These are phyloP conservation scores for Sicyos edulis DNA, from an alignment of 306 rosid genomes.

Conservation along the genomic window DNA sequence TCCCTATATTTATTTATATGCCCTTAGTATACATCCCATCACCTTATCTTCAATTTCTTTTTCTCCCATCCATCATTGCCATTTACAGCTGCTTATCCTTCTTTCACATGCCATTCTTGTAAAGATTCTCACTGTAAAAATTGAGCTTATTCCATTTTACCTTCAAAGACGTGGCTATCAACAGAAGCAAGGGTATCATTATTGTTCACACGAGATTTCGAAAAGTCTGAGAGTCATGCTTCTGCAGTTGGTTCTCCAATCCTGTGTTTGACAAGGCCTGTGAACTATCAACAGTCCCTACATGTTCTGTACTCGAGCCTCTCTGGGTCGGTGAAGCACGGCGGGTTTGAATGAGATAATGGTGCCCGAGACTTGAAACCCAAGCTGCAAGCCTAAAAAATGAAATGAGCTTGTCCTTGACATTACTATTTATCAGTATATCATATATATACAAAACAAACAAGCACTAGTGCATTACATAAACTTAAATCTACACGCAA, in stretches of 20 bases:
- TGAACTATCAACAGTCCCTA: conserved; percentile 13
- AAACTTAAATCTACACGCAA: too few species aligned
- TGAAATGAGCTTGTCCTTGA: neutral
- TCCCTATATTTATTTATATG: too few species aligned
- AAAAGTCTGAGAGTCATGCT: neutral
- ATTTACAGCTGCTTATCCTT: neutral
- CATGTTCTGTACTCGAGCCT: neutral
- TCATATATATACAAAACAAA: neutral
- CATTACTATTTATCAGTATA: neutral
- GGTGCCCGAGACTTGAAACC: conserved; percentile 50
- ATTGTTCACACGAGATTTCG: too few species aligned
- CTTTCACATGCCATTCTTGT: conserved; percentile 6
- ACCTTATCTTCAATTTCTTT: neutral
- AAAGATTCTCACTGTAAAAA: neutral
- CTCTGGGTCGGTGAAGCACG: neutral
- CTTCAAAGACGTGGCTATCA: neutral
- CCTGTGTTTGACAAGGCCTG: neutral
- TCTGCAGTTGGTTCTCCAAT: too few species aligned
- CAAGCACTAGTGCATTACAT: neutral
- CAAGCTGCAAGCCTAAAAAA: conserved; percentile 26
- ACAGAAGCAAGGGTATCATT: neutral
- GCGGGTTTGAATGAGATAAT: conserved; percentile 40
- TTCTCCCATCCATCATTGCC: conserved; percentile 3
- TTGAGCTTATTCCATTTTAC: neutral
- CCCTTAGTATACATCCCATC: too few species aligned